These are phyloP conservation scores for Backusella luteola DNA, from an alignment of 192 early-diverging fungal species.

Conservation along the genomic window DNA sequence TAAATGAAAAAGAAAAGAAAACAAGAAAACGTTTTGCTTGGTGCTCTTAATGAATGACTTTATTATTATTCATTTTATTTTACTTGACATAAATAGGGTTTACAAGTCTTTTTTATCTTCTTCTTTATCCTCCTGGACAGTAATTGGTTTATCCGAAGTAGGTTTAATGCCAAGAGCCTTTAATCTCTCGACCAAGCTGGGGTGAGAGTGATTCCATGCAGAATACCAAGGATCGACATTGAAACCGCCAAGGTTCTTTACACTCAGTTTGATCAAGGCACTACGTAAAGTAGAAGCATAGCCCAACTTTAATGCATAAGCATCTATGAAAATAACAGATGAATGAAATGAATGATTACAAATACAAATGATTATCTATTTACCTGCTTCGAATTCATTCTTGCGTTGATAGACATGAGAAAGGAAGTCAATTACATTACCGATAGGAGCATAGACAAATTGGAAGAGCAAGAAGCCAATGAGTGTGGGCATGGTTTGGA, in stretches of 20 bases:
- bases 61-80: not conserved
- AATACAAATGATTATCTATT: not conserved
- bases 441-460: constrained; percentile 80
- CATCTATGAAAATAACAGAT: constrained; percentile 48
- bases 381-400: constrained; percentile 89
- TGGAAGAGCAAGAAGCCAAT: constrained; percentile 94
- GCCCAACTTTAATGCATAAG: constrained; percentile 82
- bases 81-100: not conserved
- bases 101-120: constrained; percentile 10
- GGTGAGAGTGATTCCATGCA: constrained; percentile 91
- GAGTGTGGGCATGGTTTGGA: constrained; percentile 69
- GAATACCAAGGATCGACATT: constrained; percentile 87
- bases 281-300: constrained; percentile 70
- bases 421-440: constrained; percentile 70
- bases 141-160: constrained; percentile 22
- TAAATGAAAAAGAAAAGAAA: not conserved
- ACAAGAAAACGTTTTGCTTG: not conserved
- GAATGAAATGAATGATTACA: too few species aligned
- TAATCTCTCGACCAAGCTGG: constrained; percentile 86
- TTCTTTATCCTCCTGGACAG: not conserved
- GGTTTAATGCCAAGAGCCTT: constrained; percentile 49
- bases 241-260: constrained; percentile 85
- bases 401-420: constrained; percentile 78
- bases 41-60: not conserved
- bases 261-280: constrained; percentile 85